These are phyloP conservation scores for Urostyla sp. DNA, from an alignment of 73 alveolate genomes.

Conservation along the genomic window DNA sequence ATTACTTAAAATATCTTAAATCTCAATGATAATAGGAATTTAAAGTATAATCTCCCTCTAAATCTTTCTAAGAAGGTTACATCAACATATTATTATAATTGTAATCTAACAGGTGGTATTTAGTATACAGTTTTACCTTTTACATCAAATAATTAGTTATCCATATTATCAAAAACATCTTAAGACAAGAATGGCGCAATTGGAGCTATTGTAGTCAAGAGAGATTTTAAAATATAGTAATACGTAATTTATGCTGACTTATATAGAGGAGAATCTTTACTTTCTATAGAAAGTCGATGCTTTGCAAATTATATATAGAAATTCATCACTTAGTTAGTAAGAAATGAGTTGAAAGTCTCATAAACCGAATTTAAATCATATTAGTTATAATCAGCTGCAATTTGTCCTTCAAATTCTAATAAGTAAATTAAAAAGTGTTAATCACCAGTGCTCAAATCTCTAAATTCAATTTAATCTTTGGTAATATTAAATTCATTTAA, in stretches of 20 bases:
- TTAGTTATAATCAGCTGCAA: background rate
- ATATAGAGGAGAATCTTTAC: background rate
- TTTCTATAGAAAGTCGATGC: background rate
- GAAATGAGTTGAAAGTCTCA: background rate
- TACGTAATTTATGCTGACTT: constrained; percentile 47
- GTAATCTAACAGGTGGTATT: constrained; percentile 26
- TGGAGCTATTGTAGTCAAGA: constrained; percentile 50
- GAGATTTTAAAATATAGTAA: constrained; percentile 10
- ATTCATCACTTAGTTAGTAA: constrained; percentile 4
- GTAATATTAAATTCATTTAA: background rate
- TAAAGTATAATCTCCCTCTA: constrained; percentile 34
- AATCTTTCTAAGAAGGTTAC: constrained; percentile 24
- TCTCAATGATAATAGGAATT: background rate
- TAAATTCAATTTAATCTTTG: background rate
- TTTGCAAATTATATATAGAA: constrained; percentile 36
- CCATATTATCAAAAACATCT: constrained; percentile 60
- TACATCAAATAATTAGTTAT: constrained; percentile 4
- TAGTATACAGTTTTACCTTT: constrained; percentile 34
- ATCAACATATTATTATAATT: background rate
- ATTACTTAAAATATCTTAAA: background rate
- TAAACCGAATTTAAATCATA: constrained; percentile 2
- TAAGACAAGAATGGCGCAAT: constrained; percentile 43
- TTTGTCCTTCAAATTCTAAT: background rate
- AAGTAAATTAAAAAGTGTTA: constrained; percentile 22
- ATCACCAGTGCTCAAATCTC: constrained; percentile 5